A percentile compares a stretch with the other conserved stretches of the same genome.
Conservation (phyloP, 257 asterid species). For the Salvia splendens region DNA sequence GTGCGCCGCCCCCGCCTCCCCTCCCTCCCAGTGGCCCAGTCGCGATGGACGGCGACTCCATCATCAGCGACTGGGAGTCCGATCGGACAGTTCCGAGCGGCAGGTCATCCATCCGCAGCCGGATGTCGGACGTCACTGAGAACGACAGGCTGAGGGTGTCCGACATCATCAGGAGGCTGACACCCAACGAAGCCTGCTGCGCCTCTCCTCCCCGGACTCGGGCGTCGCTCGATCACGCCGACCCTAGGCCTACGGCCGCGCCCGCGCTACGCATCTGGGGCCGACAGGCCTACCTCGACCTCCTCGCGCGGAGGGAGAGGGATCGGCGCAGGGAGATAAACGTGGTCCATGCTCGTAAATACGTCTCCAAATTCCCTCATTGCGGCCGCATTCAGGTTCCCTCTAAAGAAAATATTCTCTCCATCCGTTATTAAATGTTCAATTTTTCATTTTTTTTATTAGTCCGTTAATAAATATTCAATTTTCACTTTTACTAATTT, state of each 20-base stretch:
- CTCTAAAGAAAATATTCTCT: no score
- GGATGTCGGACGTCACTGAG: constrained; percentile 62
- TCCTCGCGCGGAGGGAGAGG: constrained; percentile 56
- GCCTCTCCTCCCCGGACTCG: constrained; percentile 47
- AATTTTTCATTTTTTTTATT: no score
- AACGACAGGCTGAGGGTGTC: constrained; percentile 72
- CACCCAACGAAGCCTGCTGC: constrained; percentile 18
- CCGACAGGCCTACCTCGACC: constrained; percentile 69
- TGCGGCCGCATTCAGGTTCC: constrained; percentile 70
- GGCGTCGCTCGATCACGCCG: constrained; percentile 46
- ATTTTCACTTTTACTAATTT: no score
- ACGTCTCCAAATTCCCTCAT: constrained; percentile 76
- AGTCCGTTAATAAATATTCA: no score
- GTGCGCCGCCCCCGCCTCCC: constrained; percentile 11
- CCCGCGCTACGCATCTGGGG: constrained; percentile 74
- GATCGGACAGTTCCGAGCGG: constrained; percentile 43
- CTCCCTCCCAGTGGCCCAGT: constrained; percentile 27
- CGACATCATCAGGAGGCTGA: constrained; percentile 63
- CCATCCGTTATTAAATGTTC: no score
- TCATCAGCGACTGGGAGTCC: constrained; percentile 60
- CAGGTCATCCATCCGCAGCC: constrained; percentile 44
- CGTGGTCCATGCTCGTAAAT: constrained; percentile 44
- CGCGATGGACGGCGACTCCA: constrained; percentile 39
- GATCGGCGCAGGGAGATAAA: constrained; percentile 65
- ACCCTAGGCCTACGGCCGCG: constrained; percentile 33